Base-by-base conservation (phyloP, 1,284 basidiomycete genomes). In the Tylopilus orsonianus region DNA sequence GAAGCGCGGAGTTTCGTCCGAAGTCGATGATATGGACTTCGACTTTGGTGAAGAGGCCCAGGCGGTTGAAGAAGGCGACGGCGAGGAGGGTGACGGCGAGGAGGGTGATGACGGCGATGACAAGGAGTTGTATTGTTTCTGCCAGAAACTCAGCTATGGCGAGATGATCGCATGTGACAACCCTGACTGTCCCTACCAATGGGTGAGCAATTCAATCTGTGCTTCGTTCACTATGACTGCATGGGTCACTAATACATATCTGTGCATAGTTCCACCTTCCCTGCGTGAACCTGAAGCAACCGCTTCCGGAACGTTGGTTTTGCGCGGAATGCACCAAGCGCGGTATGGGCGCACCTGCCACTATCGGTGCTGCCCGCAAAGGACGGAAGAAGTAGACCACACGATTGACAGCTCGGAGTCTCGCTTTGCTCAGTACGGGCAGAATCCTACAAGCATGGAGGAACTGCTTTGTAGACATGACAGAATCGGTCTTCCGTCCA, bases 141-240 rank as follows among this genome's bases (percentile, higher is more conserved):
- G 84, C 62, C 79, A 79, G 55, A 80, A 80, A 59, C 72, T 77
- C 49, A 83, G 80, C 39, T 82, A 80, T 50, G 83, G 83, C 47
- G 81, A 84, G 76, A 87, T 87, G 84, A 80, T 87, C 53, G 85
- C 75, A 36, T 87, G 84, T 61, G 84, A 87, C 60, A 81, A 82
- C 56, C 67, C 75, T n/a, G 71, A 72, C 8, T 87, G 84, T 66
- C 74, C 72, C n/a, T 83, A 78, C 64, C 81, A 86, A 77, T 87
- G 85, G 84, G 84, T 85, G 52, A 72, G 81, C 73, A 12, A 10
- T 55, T 29, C 42, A 19, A 37, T 16, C 27, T 24, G 30, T 34
- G 40, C 36, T 23, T 37, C 26, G 8, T 35, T 42, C 20, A 24
- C 42, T 34, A 37, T 60, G 40, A 46, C 41, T 27, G n/a, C 13